Evolutionary conservation across 2,329 filamentous ascomycete species (phyloP), one percentile per base, ranked within the genome.

Genomic region (Epichloe uncinata): DNA sequence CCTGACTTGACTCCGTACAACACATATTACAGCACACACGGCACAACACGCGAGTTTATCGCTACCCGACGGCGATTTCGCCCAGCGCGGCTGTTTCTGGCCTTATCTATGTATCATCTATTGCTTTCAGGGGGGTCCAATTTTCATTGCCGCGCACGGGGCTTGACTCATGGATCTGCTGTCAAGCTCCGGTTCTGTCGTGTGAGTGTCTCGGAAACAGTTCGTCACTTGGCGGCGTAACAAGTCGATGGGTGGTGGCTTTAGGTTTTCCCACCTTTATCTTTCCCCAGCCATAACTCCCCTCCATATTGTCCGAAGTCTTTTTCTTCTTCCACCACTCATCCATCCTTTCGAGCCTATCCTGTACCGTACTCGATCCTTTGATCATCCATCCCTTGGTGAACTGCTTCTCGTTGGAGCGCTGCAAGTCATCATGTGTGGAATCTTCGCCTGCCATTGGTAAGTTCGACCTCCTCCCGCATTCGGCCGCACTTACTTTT

Each of bases 381-480:
- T 37, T 34, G 34, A 11, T 9, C 3, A 41, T 41, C 18, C 38
- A n/a, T 26, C n/a, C 15, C 30, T 36, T 26, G 26, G 38, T 16
- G 40, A 36, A 13, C 26, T 48, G 34, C 50, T 45, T 45, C 45
- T 43, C 18, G 22, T 44, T 45, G 42, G 36, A 50, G 47, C 9
- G 43, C 46, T 54, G 60, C 55, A 63, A 61, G 67, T 64, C 75
- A 85, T 68, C 61, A 95, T 95, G 89, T 95, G 89, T 84, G 89
- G 89, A 70, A 95, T 96, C 65, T 96, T 96, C 70, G 90, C 88
- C 62, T 96, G 90, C 73, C 87, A 96, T 72, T 76, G 79, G 89
- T 95, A 73, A 67, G 82, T 77, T 38, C 44, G 40, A 38, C 15
- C 12, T 26, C 34, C 16, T 49, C 38, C 45, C 44, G 16, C 45